Base-by-base conservation (phyloP, 2,329 filamentous ascomycete genomes). In the Aspergillus pseudotamarii region DNA sequence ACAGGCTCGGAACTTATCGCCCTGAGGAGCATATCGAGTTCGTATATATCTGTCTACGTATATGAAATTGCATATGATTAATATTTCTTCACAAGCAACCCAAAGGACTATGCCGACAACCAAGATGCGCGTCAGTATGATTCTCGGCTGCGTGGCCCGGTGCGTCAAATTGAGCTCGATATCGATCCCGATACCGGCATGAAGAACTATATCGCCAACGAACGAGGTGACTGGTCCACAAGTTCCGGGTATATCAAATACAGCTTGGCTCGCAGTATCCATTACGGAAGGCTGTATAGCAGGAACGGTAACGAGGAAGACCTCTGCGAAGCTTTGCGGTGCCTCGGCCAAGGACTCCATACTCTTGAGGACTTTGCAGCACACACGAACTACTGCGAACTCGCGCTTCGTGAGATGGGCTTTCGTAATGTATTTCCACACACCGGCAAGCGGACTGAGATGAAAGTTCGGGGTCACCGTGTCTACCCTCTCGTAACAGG, bases 191-290 rank as follows among this genome's bases (percentile, higher is more conserved):
- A 85, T 6, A 95, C 92, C 1, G 94, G 94, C n/a, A 97, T 99
- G 94, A 99, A 98, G 80, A 98, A 98, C 76, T 99, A 99, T 78
- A 98, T 99, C 69, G 89, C 94, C 64, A 98, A 97, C 72, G 94
- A 98, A 76, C 83, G 81, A 16, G 92, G 93, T 5, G 86, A 87
- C 46, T 97, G 94, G 91, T 92, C 94, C 1, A 99, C 95, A 23
- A 97, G 93, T 66, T 83, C 91, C 9, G 94, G 91, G 45, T 97
- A 94, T 72, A 84, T 97, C 64, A 88, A 89, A 69, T 92, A 88
- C 78, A 93, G 91, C 70, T 77, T 95, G 65, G 84, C 84, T 16
- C 86, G 91, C 64, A 87, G 89, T 74, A 91, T 94, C 66, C 91
- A 94, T 78, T 93, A 86, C 70, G 92, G 91, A 16, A 85, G 92